phyloP scores from a whole-genome alignment of 345 rosid genomes.

The Euphorbia peplus region DNA sequence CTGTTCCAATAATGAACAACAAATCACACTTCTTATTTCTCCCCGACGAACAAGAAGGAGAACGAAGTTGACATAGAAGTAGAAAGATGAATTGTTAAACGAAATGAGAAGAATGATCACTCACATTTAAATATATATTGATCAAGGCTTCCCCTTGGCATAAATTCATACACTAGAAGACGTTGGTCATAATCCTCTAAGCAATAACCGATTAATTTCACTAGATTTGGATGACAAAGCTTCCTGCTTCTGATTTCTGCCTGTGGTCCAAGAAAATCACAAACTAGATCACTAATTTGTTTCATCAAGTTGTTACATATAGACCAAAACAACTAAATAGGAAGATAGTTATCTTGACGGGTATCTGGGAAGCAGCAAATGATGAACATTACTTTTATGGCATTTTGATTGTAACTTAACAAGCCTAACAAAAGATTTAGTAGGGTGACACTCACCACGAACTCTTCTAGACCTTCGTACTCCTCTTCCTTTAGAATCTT shows the following conservation, averaged over 20 bases:
- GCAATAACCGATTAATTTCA: constrained; percentile 28
- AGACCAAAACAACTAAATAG: neutral
- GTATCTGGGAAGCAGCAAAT: neutral
- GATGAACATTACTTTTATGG: neutral
- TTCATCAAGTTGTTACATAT: neutral
- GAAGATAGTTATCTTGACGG: neutral
- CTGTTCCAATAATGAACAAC: constrained; percentile 10
- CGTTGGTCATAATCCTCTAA: constrained; percentile 23
- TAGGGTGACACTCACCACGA: constrained; percentile 22
- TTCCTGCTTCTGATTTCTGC: constrained; percentile 29
- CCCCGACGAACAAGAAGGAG: too few species aligned
- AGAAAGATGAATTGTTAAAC: neutral
- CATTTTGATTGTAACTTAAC: neutral
- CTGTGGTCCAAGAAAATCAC: neutral
- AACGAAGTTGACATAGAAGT: neutral
- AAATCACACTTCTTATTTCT: neutral
- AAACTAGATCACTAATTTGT: neutral
- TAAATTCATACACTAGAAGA: constrained; percentile 28
- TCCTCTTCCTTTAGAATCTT: constrained; percentile 19
- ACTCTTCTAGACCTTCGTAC: constrained; percentile 24
- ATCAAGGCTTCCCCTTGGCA: constrained; percentile 28
- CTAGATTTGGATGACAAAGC: constrained; percentile 27
- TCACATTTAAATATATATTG: constrained; percentile 26
- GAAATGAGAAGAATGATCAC: neutral
- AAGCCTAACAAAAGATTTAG: neutral